Conservation (phyloP, 768 basidiomycete genomes). For the Termitomyces eurrhizus region DNA sequence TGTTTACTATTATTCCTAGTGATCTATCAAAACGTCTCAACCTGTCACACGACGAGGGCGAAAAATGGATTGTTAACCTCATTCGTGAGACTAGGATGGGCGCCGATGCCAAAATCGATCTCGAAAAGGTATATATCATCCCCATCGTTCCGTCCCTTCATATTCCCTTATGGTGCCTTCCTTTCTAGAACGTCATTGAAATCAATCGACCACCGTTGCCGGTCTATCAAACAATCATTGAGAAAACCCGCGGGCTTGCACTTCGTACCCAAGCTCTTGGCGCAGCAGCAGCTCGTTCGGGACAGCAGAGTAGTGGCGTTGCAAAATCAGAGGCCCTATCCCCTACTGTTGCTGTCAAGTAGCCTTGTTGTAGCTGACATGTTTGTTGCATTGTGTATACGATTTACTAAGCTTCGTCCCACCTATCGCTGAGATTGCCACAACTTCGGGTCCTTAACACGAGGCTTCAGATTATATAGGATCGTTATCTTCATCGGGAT, state of each 20-base stretch:
- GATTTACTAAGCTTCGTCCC: slow-evolving; percentile 4
- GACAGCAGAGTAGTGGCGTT: slow-evolving; percentile 16
- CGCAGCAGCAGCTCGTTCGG: slow-evolving; percentile 52
- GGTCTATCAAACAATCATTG: slow-evolving; percentile 91
- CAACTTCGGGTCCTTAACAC: neutral
- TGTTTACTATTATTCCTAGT: slow-evolving; percentile 32
- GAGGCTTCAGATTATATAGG: neutral
- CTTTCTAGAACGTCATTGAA: slow-evolving; percentile 87
- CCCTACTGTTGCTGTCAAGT: slow-evolving; percentile 22
- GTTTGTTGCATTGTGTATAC: slow-evolving; percentile 9
- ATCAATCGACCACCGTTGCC: slow-evolving; percentile 88
- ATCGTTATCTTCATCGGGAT: slow-evolving; percentile 14
- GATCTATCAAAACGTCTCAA: slow-evolving; percentile 93
- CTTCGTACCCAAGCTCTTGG: slow-evolving; percentile 90
- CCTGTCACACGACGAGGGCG: slow-evolving; percentile 91
- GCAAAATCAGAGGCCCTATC: slow-evolving; percentile 17
- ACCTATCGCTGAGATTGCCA: neutral
- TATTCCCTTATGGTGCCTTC: neutral
- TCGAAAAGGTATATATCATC: slow-evolving; percentile 74
- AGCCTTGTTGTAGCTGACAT: slow-evolving; percentile 11
- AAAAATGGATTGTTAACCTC: slow-evolving; percentile 99
- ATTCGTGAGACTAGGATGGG: slow-evolving; percentile 97
- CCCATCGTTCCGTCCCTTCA: neutral
- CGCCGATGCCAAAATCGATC: slow-evolving; percentile 95
- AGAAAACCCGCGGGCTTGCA: slow-evolving; percentile 89